Evolutionary conservation across 129 eudicot species (phyloP).

Genomic region (Escallonia herrerae): DNA sequence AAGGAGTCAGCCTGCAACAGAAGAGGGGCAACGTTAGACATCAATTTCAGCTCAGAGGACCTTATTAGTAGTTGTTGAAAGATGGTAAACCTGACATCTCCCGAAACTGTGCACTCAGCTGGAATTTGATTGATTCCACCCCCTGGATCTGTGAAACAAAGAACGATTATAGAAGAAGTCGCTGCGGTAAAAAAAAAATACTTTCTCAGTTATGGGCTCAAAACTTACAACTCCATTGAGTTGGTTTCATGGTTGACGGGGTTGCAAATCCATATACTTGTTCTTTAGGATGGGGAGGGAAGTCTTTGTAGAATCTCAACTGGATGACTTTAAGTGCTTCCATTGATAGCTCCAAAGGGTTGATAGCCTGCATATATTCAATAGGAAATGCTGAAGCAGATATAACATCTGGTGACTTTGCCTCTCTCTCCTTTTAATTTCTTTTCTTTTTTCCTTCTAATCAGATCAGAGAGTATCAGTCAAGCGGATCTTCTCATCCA

Average conservation of each 20-base stretch:
- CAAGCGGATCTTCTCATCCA: no score
- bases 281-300: slow-evolving; percentile 86
- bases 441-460: no score
- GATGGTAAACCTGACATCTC: slow-evolving; percentile 72
- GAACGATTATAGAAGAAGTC: neutral
- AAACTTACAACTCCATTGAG: slow-evolving; percentile 86
- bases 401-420: no score
- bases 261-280: slow-evolving; percentile 76
- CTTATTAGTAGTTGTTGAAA: neutral
- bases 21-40: neutral
- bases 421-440: neutral
- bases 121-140: slow-evolving; percentile 97
- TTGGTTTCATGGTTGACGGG: slow-evolving; percentile 96
- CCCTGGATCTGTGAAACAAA: slow-evolving; percentile 62
- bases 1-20: slow-evolving; percentile 80
- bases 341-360: slow-evolving; percentile 89
- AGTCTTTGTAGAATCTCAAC: slow-evolving; percentile 67
- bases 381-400: neutral
- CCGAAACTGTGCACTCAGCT: slow-evolving; percentile 66
- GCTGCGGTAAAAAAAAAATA: neutral
- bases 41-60: neutral
- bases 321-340: slow-evolving; percentile 87
- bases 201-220: slow-evolving; percentile 6
- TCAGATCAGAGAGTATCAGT: neutral
- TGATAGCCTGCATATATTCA: slow-evolving; percentile 57